A percentile compares a stretch with the other conserved stretches of the same genome.
phyloP scores from a whole-genome alignment of 805 yeast species.

The Teunomyces barrocoloradensis region DNA sequence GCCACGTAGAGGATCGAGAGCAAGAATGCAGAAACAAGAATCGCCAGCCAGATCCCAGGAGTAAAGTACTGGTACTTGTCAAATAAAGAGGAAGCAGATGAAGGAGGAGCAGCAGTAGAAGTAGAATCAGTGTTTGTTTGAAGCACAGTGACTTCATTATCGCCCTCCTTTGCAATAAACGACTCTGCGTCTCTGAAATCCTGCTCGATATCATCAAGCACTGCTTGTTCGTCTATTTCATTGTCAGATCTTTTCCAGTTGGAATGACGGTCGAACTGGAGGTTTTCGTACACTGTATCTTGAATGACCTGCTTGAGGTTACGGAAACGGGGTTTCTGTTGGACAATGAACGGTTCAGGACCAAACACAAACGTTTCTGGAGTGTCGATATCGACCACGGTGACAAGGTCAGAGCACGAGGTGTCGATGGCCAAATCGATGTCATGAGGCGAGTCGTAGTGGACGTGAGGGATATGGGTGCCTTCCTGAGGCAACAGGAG shows the following conservation, averaged over 20 bases:
- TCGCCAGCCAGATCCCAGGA: slow-evolving; percentile 76
- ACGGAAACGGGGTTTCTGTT: slow-evolving; percentile 30
- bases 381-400: slow-evolving; percentile 18
- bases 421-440: slow-evolving; percentile 17
- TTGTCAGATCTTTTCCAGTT: slow-evolving; percentile 14
- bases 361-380: slow-evolving; percentile 11
- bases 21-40: slow-evolving; percentile 63
- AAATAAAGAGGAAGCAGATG: slow-evolving; percentile 39
- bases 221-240: not conserved
- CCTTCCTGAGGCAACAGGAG: slow-evolving; percentile 5
- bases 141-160: slow-evolving; percentile 18
- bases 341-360: slow-evolving; percentile 16
- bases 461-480: slow-evolving; percentile 17
- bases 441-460: slow-evolving; percentile 14
- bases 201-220: slow-evolving; percentile 23
- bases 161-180: slow-evolving; percentile 24
- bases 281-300: slow-evolving; percentile 15
- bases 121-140: slow-evolving; percentile 10
- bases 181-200: slow-evolving; percentile 35
- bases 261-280: slow-evolving; percentile 12
- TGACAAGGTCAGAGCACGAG: slow-evolving; percentile 8
- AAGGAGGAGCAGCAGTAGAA: too few species aligned
- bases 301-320: slow-evolving; percentile 22
- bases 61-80: slow-evolving; percentile 69
- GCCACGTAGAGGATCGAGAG: slow-evolving; percentile 58